These are phyloP conservation scores for Sclerospora graminicola DNA, from an alignment of 352 stramenopile genomes.

Conservation along the genomic window DNA sequence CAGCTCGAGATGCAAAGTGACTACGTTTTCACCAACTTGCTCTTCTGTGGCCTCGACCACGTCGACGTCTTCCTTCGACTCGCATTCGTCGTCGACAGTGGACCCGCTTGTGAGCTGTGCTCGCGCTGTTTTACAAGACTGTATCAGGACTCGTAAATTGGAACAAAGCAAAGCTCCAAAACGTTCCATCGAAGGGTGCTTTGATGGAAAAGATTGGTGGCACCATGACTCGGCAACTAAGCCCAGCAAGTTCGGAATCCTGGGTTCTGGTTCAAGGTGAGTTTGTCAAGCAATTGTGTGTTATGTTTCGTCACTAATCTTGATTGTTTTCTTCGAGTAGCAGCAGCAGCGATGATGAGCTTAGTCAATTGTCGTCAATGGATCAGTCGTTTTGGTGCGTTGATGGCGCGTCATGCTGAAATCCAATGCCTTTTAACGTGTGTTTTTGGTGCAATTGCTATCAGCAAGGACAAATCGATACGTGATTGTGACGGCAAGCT, in stretches of 20 bases:
- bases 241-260: conserved; percentile 25
- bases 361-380: conserved; percentile 59
- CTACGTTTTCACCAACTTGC: conserved; percentile 8
- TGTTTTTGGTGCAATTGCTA: not conserved
- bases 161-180: conserved; percentile 51
- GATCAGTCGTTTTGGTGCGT: conserved; percentile 56
- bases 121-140: conserved; percentile 58
- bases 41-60: conserved; percentile 38
- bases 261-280: conserved; percentile 44
- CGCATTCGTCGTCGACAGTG: conserved; percentile 25
- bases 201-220: conserved; percentile 25
- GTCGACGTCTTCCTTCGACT: conserved; percentile 29
- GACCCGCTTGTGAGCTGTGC: conserved; percentile 56
- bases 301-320: too few species aligned
- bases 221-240: conserved; percentile 28
- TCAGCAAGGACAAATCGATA: conserved; percentile 30
- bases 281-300: conserved; percentile 2
- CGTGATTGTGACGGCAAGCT: conserved; percentile 37
- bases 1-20: conserved; percentile 10
- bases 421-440: too few species aligned
- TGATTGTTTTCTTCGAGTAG: conserved; percentile 11
- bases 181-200: conserved; percentile 47
- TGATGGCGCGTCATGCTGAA: too few species aligned
- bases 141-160: conserved; percentile 47
- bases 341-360: conserved; percentile 73